Percentiles rank a stretch among this genome's conserved stretches.
Conservation (phyloP, 2,329 filamentous ascomycete genomes). For the Fusarium sarcochroum region DNA sequence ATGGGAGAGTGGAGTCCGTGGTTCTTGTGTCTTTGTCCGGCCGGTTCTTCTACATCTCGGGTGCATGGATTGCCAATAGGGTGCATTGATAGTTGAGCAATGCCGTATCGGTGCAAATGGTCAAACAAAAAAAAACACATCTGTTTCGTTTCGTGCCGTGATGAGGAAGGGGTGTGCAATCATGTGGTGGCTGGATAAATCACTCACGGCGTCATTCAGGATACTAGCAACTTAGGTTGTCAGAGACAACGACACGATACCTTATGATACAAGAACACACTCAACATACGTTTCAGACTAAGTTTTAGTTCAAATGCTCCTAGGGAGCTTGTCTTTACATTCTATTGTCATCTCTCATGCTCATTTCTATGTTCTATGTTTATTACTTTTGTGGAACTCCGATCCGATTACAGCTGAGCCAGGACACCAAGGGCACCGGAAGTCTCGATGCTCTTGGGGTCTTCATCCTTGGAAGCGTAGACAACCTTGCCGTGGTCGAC, state of each 20-base stretch:
- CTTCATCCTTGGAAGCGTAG: constrained; percentile 82
- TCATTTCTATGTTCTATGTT: constrained; percentile 21
- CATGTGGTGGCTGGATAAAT: constrained; percentile 25
- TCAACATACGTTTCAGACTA: not conserved
- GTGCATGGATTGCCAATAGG: constrained; percentile 59
- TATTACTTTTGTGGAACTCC: constrained; percentile 13
- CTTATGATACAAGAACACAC: constrained; percentile 23
- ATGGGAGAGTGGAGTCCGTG: constrained; percentile 56
- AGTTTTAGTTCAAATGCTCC: constrained; percentile 18
- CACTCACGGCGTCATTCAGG: constrained; percentile 30
- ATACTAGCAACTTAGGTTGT: constrained; percentile 20
- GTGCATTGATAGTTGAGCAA: constrained; percentile 60
- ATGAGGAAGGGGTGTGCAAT: constrained; percentile 24
- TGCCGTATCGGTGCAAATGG: constrained; percentile 56
- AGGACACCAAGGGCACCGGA: constrained; percentile 69
- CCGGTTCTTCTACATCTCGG: constrained; percentile 59
- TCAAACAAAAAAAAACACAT: constrained; percentile 44
- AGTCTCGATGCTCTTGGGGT: constrained; percentile 58
- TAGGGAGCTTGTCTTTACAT: constrained; percentile 23
- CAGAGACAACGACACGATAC: constrained; percentile 15
- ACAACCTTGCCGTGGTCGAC: constrained; percentile 86
- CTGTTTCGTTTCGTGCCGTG: constrained; percentile 38
- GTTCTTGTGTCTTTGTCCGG: constrained; percentile 60
- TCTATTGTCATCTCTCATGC: constrained; percentile 42
- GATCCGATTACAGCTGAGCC: constrained; percentile 62